Evolutionary conservation across 2,329 filamentous ascomycete species (phyloP).

Genomic region (Neophaeococcomyces mojaviensis): DNA sequence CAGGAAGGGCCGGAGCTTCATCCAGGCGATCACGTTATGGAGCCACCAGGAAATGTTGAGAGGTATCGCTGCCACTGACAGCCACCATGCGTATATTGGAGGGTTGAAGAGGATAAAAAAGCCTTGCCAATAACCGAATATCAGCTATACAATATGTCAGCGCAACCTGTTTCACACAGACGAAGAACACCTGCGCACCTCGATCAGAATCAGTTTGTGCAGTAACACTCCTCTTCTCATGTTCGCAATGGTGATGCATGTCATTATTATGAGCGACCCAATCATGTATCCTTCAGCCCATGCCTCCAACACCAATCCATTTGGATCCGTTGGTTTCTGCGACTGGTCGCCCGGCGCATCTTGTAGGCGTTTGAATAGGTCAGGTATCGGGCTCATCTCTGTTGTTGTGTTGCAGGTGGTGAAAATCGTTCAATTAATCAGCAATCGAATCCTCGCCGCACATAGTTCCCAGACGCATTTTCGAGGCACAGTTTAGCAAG

Average conservation of each 20-base stretch:
- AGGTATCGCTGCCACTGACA: slow-evolving; percentile 48
- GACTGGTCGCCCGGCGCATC: slow-evolving; percentile 9
- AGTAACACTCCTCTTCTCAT: slow-evolving; percentile 36
- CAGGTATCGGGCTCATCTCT: slow-evolving; percentile 7
- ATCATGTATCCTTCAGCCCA: slow-evolving; percentile 39
- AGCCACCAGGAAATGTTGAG: slow-evolving; percentile 51
- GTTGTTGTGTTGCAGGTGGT: background rate
- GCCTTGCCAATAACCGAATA: slow-evolving; percentile 47
- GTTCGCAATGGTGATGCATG: slow-evolving; percentile 36
- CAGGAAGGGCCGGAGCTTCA: slow-evolving; percentile 52
- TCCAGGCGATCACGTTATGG: slow-evolving; percentile 56
- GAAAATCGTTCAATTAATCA: background rate
- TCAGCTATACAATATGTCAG: slow-evolving; percentile 30
- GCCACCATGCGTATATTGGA: slow-evolving; percentile 51
- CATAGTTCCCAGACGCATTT: background rate
- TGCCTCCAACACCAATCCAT: slow-evolving; percentile 31
- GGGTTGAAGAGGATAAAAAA: slow-evolving; percentile 48
- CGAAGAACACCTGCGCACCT: slow-evolving; percentile 25
- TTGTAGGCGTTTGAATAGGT: slow-evolving; percentile 3
- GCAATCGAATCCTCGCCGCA: background rate
- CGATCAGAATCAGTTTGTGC: slow-evolving; percentile 39
- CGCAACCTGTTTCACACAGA: background rate
- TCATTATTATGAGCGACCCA: slow-evolving; percentile 37
- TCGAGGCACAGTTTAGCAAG: too few relatives aligned
- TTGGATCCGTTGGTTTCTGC: slow-evolving; percentile 21